Evolutionary conservation across 2,329 filamentous ascomycete genomes (phyloP), one percentile per base, ranked within the genome.

Genomic region (Pleoardoris graminearum): DNA sequence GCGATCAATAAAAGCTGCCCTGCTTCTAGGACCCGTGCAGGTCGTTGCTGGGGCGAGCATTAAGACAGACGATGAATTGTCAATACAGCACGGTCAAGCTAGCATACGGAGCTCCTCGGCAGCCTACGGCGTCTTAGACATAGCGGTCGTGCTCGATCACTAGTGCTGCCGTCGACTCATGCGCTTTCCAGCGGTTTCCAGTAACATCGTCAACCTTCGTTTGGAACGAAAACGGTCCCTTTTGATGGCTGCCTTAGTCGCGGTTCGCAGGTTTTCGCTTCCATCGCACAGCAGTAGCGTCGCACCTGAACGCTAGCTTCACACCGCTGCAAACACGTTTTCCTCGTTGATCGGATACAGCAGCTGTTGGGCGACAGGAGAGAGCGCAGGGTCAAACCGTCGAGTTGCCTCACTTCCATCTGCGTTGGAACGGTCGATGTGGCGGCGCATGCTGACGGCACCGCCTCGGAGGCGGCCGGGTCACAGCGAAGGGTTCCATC

Each of bases 1-100:
- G 53, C 60, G 62, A 66, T 68, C 66, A 69, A 70, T 71, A 72
- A 62, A 57, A 50, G 32, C 22, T 21, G 44, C 44, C 33, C 44
- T 29, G 32, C 33, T n/a, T 47, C 33, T 38, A 47, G 32, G 29
- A 47, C 44, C 22, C 11, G 37, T 47, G 33, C n/a, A 47, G 44
- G n/a, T 22, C 8, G 16, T 29, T 29, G 33, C 36, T 29, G 36
- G 48, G 39, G 39, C 48, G 25, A 30, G 38, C 38, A 29, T 37
- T 50, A 32, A 43, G 48, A 37, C 23, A 43, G 11, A 50, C 32
- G 27, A 50, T 38, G 27, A 19, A 49, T 23, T 42, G 37, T 30
- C 44, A 47, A 47, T 47, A 38, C 23, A 19, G 44, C 44, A 47
- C 44, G 33, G 44, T 37, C 44, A 37, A 30, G 33, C 33, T 47